Base-by-base conservation (phyloP, 23 red algal species). In the Pyropia yezoensis region DNA sequence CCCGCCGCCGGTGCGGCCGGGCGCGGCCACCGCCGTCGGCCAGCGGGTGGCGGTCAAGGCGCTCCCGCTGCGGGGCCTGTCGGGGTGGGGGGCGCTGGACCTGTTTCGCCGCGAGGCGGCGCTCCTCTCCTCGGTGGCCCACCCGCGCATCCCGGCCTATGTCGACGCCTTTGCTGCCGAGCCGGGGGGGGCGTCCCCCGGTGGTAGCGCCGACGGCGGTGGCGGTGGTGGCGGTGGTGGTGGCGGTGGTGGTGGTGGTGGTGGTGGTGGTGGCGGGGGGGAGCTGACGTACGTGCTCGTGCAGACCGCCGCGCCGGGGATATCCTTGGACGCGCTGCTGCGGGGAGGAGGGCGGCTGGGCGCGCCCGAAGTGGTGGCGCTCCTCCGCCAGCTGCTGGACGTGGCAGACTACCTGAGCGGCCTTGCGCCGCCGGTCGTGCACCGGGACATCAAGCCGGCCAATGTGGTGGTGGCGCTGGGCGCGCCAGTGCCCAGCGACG, bases 391-490 rank as follows among this genome's bases (percentile, higher is more conserved):
- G 59, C 74, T 87, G 30, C 74, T 87, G 20, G 71, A 57, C 20
- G 71, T 87, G 1, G 57, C 75, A 14, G 60, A 66, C 16, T 87
- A 87, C 67, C 72, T 87, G 16, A 54, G 65, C 34, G 33, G 64
- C 15, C 59, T 75, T 14, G 65, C 67, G 66, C 82, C 82, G 21
- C 70, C 70, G 7, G 71, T 87, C 24, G 66, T 87, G 17, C 82
- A 87, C 49, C 26, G 82, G 20, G 82, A 87, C 28, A 33, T 87
- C 16, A 87, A 87, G 52, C 82, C 82, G 0, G 54, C 59, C 0
- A 87, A 87, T 69, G 62, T 87, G 28, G 62, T 87, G 21, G 53
- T 87, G 16, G 62, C 73, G 63, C 45, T 83, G 34, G 54, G 52
- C n/a, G 50, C 21, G 55, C 19, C 50, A 25, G 14, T 6, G 39